These are phyloP conservation scores for Calycina herbarum DNA, from an alignment of 2,329 filamentous ascomycete species.

Conservation along the genomic window DNA sequence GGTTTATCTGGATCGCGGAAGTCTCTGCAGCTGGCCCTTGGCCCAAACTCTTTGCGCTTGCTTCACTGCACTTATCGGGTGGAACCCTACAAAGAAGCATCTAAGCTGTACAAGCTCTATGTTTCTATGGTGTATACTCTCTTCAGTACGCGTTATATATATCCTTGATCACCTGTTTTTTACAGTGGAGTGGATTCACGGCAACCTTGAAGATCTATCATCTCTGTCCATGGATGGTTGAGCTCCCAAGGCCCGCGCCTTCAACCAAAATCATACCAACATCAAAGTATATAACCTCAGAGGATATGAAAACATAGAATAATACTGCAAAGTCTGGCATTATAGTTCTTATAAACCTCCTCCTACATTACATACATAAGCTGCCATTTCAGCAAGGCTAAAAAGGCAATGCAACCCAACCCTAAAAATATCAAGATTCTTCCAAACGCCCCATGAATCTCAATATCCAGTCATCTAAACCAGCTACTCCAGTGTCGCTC, in stretches of 20 bases:
- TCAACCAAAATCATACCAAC: not conserved
- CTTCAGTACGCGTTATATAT: not conserved
- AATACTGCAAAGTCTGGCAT: not conserved
- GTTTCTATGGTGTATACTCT: not conserved
- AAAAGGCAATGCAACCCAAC: not conserved
- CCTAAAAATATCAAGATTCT: not conserved
- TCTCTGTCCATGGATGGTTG: not conserved
- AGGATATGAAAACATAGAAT: not conserved
- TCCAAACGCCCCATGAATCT: conserved; percentile 5
- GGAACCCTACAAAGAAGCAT: no score
- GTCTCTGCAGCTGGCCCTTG: conserved; percentile 15
- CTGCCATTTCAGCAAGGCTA: not conserved
- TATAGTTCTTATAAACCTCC: not conserved
- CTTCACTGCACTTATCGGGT: not conserved
- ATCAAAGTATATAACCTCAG: not conserved
- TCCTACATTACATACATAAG: not conserved
- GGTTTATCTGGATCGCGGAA: no score
- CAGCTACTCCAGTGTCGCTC: conserved; percentile 4
- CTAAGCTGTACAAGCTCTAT: not conserved
- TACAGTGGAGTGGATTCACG: not conserved
- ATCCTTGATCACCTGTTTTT: not conserved
- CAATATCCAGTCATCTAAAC: conserved; percentile 1
- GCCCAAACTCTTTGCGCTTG: not conserved
- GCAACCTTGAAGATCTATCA: not conserved
- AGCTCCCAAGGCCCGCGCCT: not conserved